phyloP scores from a whole-genome alignment of 73 alveolate species.

The Symbiodinium pilosum region DNA sequence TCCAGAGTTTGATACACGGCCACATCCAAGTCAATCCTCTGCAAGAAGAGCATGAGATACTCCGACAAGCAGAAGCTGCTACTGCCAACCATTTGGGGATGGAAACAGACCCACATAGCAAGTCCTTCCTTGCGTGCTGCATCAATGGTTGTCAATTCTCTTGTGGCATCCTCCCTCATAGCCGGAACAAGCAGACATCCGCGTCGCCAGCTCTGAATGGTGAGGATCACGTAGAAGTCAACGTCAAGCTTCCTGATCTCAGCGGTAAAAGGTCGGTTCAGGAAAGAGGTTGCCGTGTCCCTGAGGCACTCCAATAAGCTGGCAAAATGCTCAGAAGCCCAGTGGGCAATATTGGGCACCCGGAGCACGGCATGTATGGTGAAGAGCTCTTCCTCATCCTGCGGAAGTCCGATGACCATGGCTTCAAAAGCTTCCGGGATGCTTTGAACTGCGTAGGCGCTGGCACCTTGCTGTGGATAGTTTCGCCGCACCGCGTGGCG shows the following conservation, averaged over 20 bases:
- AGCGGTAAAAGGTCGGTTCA: background rate
- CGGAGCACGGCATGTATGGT: background rate
- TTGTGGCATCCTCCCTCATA: background rate
- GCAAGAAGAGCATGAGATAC: background rate
- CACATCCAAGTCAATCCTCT: background rate
- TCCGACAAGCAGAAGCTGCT: background rate
- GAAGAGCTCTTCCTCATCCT: background rate
- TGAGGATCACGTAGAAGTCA: background rate
- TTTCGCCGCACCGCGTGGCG: conserved; percentile 31
- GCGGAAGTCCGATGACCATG: background rate
- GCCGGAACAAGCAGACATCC: background rate
- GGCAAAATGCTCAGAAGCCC: background rate
- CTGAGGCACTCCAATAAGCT: background rate
- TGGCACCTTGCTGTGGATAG: conserved; percentile 29
- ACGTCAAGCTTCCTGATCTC: background rate
- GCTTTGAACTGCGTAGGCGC: background rate
- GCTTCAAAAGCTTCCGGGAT: background rate
- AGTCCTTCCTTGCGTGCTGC: background rate
- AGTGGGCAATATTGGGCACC: background rate
- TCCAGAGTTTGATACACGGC: background rate
- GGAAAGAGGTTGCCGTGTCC: background rate
- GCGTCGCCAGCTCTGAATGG: conserved; percentile 5
- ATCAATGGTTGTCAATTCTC: background rate
- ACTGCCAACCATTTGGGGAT: background rate
- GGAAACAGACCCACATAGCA: background rate